Percentiles rank a stretch among this genome's conserved stretches.
These are phyloP conservation scores for Scytalidium lignicola DNA, from an alignment of 2,329 filamentous ascomycete genomes.

Conservation along the genomic window DNA sequence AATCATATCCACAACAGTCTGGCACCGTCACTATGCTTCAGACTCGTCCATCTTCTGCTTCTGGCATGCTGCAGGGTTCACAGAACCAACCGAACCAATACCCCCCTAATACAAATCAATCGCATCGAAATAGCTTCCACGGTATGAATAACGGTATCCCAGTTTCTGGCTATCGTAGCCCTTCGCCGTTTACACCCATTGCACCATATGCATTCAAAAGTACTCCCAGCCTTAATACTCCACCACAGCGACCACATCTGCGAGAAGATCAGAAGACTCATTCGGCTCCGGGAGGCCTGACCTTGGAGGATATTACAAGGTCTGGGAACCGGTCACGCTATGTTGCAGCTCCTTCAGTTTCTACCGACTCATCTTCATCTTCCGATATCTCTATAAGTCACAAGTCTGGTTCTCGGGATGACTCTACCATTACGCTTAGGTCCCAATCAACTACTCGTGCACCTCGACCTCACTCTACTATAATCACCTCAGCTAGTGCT, in stretches of 20 bases:
- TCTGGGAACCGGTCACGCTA: slow-evolving; percentile 35
- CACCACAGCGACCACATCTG: slow-evolving; percentile 40
- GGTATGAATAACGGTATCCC: slow-evolving; percentile 41
- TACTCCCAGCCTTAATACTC: slow-evolving; percentile 59
- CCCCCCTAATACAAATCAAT: slow-evolving; percentile 34
- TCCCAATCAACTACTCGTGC: slow-evolving; percentile 17
- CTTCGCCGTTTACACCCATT: slow-evolving; percentile 47
- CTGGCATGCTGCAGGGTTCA: slow-evolving; percentile 39
- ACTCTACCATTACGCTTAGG: slow-evolving; percentile 40
- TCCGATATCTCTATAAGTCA: slow-evolving; percentile 32
- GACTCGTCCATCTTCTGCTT: slow-evolving; percentile 61
- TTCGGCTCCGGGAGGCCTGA: slow-evolving; percentile 44
- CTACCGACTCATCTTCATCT: slow-evolving; percentile 31
- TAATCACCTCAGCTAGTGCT: slow-evolving; percentile 41
- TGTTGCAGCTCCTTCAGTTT: slow-evolving; percentile 47
- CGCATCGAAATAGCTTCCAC: slow-evolving; percentile 46
- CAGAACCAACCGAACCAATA: slow-evolving; percentile 38
- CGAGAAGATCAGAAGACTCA: slow-evolving; percentile 50
- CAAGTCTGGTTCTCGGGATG: slow-evolving; percentile 45
- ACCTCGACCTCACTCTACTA: slow-evolving; percentile 32
- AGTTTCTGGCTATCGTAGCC: slow-evolving; percentile 49
- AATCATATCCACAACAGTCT: slow-evolving; percentile 73
- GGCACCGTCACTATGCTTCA: slow-evolving; percentile 72
- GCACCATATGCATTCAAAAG: slow-evolving; percentile 73
- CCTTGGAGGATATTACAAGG: slow-evolving; percentile 29